Percentiles rank a stretch among this genome's conserved stretches.
Evolutionary conservation across 306 rosid species (phyloP).

Genomic region (Macrotyloma uniflorum): DNA sequence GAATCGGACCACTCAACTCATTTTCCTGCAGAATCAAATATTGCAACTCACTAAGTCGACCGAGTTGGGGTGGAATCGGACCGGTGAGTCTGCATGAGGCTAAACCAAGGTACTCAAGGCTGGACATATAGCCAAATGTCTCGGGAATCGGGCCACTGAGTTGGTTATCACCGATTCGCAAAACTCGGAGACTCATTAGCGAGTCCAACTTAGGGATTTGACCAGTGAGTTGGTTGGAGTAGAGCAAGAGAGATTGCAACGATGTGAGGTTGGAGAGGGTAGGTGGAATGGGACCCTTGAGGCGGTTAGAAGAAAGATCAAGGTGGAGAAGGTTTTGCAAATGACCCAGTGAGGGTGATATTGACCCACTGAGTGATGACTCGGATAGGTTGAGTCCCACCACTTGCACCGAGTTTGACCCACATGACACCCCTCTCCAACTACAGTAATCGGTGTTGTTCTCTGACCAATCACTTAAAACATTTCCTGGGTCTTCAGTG

Average conservation of each 20-base stretch:
- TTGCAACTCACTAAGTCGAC: conserved; percentile 56
- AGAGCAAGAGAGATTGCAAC: conserved; percentile 69
- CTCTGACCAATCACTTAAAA: conserved; percentile 64
- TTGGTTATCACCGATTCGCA: conserved; percentile 73
- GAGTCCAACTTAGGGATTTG: conserved; percentile 63
- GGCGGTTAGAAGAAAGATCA: conserved; percentile 80
- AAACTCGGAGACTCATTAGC: conserved; percentile 60
- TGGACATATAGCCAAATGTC: conserved; percentile 59
- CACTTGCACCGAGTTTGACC: conserved; percentile 41
- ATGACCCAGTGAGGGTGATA: conserved; percentile 65
- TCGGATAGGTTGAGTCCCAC: conserved; percentile 74
- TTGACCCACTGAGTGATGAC: conserved; percentile 79
- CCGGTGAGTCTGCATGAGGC: conserved; percentile 74
- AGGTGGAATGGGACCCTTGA: conserved; percentile 78
- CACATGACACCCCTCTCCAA: conserved; percentile 80
- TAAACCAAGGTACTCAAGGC: conserved; percentile 60
- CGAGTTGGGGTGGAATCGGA: conserved; percentile 65
- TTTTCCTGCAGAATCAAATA: conserved; percentile 58
- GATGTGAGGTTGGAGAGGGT: conserved; percentile 61
- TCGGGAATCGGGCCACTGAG: conserved; percentile 71
- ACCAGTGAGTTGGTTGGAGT: conserved; percentile 70
- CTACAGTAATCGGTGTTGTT: conserved; percentile 60
- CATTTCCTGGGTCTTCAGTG: conserved; percentile 61
- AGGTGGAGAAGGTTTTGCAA: conserved; percentile 63
- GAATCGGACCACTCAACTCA: conserved; percentile 66